phyloP scores from a whole-genome alignment of 164 flowering plant species.

The Dillenia turbinata region DNA sequence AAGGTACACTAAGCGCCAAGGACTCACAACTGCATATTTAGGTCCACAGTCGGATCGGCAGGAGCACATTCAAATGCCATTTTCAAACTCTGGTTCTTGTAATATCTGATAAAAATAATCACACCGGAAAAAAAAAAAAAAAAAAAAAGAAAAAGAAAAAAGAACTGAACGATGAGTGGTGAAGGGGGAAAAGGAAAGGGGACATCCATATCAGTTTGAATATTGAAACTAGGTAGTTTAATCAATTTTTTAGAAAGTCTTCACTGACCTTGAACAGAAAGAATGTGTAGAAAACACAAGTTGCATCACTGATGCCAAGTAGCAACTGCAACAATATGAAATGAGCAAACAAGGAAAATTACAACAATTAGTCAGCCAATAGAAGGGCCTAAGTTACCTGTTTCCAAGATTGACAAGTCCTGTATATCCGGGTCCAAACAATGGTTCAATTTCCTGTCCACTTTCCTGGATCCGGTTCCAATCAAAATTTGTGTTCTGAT shows the following conservation, averaged over 20 bases:
- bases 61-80: conserved; percentile 73
- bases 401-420: conserved; percentile 97
- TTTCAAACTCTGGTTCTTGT: conserved; percentile 51
- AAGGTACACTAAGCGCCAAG: background rate
- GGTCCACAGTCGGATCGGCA: conserved; percentile 95
- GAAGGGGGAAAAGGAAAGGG: background rate
- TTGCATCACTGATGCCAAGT: conserved; percentile 96
- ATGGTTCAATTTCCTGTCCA: conserved; percentile 78
- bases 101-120: conserved; percentile 46
- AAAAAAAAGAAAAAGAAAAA: background rate
- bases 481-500: conserved; percentile 93
- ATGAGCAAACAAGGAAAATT: conserved; percentile 1
- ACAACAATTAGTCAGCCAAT: background rate
- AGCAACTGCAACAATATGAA: conserved; percentile 54
- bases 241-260: background rate
- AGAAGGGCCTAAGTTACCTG: conserved; percentile 46
- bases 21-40: conserved; percentile 90
- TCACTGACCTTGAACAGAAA: conserved; percentile 63
- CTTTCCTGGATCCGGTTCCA: conserved; percentile 99
- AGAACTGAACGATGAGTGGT: background rate
- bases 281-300: conserved; percentile 71
- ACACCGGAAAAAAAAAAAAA: background rate
- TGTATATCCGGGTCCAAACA: conserved; percentile 96
- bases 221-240: background rate
- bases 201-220: background rate